These are phyloP conservation scores for Coemansia sp. DNA, from an alignment of 192 early-diverging fungal species.

Conservation along the genomic window DNA sequence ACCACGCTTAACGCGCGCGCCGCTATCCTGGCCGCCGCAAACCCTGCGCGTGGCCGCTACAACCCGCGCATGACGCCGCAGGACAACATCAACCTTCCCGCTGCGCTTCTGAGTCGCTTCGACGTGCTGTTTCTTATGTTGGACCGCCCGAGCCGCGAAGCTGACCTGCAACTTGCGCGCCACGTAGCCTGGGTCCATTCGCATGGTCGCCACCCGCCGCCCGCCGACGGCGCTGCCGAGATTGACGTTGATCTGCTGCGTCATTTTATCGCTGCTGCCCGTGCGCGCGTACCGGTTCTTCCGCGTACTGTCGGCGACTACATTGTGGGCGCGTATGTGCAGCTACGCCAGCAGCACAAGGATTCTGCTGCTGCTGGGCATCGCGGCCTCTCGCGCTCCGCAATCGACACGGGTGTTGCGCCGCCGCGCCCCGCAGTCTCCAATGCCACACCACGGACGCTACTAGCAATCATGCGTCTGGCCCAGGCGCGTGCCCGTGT, in stretches of 20 bases:
- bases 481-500: conserved; percentile 81
- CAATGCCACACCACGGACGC: conserved; percentile 63
- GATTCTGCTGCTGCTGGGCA: conserved; percentile 14
- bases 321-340: conserved; percentile 83
- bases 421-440: conserved; percentile 32
- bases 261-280: conserved; percentile 85
- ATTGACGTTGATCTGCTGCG: conserved; percentile 78
- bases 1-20: conserved; percentile 95
- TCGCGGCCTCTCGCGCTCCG: conserved; percentile 12
- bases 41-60: conserved; percentile 95
- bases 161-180: conserved; percentile 76
- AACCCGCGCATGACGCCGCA: conserved; percentile 83
- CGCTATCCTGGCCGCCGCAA: conserved; percentile 94
- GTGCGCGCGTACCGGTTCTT: conserved; percentile 70
- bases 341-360: conserved; percentile 68
- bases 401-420: conserved; percentile 24
- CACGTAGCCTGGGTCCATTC: conserved; percentile 95
- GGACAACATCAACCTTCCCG: conserved; percentile 97
- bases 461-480: conserved; percentile 84
- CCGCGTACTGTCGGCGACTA: conserved; percentile 78
- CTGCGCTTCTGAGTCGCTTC: conserved; percentile 90
- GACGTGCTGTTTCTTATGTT: conserved; percentile 90
- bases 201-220: conserved; percentile 72
- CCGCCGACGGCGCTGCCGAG: conserved; percentile 48
- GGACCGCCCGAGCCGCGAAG: conserved; percentile 76